Conservation (phyloP, 345 rosid genomes). For the Anacardium occidentale region DNA sequence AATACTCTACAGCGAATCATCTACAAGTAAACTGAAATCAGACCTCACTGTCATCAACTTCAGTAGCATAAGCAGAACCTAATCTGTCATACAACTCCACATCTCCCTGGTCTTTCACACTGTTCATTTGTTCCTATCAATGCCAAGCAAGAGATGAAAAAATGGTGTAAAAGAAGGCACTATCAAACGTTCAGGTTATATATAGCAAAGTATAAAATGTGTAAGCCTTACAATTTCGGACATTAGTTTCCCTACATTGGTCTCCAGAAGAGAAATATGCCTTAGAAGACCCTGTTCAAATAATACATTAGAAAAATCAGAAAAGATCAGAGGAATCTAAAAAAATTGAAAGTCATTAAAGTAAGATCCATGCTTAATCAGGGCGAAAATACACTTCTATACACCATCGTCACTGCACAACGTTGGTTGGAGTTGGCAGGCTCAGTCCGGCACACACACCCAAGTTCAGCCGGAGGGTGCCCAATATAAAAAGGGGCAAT, state of each 20-base stretch:
- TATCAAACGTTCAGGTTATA: background rate
- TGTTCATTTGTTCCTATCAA: conserved; percentile 66
- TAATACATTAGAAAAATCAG: conserved; percentile 20
- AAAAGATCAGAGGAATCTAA: conserved; percentile 5
- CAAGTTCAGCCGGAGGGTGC: background rate
- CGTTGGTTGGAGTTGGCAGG: background rate
- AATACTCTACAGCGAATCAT: background rate
- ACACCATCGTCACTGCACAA: conserved; percentile 2
- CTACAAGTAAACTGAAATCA: conserved; percentile 6
- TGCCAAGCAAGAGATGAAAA: conserved; percentile 12
- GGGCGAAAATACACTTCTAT: background rate
- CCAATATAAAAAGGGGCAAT: background rate
- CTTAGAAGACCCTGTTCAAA: conserved; percentile 67
- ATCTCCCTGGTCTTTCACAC: conserved; percentile 52
- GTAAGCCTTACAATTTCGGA: conserved; percentile 70
- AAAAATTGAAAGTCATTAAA: conserved; percentile 5
- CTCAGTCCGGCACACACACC: background rate
- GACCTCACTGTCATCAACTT: conserved; percentile 58
- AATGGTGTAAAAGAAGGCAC: background rate
- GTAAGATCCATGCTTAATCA: background rate
- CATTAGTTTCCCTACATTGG: conserved; percentile 59
- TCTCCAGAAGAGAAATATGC: conserved; percentile 54
- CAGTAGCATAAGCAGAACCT: conserved; percentile 63
- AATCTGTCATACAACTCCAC: conserved; percentile 54
- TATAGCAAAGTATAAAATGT: conserved; percentile 12